Conservation (phyloP, 2,329 filamentous ascomycete species). For the Monilinia aucupariae region DNA sequence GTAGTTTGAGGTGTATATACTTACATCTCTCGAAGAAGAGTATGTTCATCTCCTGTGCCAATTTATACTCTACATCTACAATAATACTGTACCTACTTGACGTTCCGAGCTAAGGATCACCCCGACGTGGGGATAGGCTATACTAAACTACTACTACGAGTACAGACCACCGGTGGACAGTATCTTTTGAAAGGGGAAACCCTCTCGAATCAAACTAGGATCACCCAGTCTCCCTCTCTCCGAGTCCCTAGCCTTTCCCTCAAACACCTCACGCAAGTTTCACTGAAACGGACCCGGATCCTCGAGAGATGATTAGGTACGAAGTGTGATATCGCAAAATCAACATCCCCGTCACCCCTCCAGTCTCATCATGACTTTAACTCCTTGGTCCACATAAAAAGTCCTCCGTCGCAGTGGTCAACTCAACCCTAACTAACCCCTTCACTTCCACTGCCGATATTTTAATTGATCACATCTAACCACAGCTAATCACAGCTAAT, state of each 20-base stretch:
- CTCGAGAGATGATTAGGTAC: not conserved
- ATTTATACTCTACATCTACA: not conserved
- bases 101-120: not conserved
- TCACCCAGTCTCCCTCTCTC: not conserved
- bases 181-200: not conserved
- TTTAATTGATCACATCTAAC: not conserved
- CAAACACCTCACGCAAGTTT: not conserved
- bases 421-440: not conserved
- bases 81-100: not conserved
- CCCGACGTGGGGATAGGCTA: not conserved
- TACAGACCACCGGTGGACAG: too few species aligned
- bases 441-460: conserved; percentile 3
- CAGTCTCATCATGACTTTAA: conserved; percentile 1
- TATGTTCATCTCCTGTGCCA: not conserved
- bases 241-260: not conserved
- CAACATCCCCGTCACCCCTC: not conserved
- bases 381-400: not conserved
- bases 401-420: not conserved
- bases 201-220: not conserved
- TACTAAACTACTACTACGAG: not conserved
- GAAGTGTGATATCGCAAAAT: conserved; percentile 2
- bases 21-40: not conserved
- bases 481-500: not conserved
- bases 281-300: conserved; percentile 5
- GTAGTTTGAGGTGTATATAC: too few species aligned